Evolutionary conservation across 2,329 filamentous ascomycete genomes (phyloP).

Genomic region (Pseudogymnoascus sp.): DNA sequence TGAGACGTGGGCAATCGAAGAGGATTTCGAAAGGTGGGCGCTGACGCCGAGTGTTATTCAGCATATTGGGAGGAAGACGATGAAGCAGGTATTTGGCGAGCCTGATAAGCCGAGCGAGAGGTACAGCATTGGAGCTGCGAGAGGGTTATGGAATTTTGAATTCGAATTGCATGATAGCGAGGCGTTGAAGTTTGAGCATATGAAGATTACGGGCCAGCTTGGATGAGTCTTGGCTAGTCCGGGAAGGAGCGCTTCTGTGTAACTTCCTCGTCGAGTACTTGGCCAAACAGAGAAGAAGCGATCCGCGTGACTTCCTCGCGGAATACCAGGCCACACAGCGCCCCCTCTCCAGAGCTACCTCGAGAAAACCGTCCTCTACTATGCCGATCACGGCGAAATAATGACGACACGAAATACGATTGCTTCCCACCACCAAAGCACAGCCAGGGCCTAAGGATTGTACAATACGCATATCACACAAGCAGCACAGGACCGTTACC

Average conservation of each 20-base stretch:
- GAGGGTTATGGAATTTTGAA: constrained; percentile 15
- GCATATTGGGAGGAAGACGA: constrained; percentile 28
- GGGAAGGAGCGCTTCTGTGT: background rate
- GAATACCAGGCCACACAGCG: background rate
- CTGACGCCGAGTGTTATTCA: constrained; percentile 32
- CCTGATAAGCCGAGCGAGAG: background rate
- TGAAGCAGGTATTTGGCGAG: constrained; percentile 13
- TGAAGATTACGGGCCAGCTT: constrained; percentile 1
- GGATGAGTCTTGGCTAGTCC: background rate
- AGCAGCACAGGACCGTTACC: background rate
- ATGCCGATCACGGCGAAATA: background rate
- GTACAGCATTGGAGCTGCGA: constrained; percentile 9
- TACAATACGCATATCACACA: background rate
- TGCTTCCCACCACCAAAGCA: background rate
- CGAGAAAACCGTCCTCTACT: background rate
- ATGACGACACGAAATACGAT: background rate
- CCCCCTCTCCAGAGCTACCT: background rate
- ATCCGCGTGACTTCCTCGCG: background rate
- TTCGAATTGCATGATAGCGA: constrained; percentile 13
- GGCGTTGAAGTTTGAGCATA: background rate
- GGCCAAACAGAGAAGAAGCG: background rate
- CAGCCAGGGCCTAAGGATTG: background rate
- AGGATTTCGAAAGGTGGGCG: constrained; percentile 29
- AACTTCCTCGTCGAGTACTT: background rate
- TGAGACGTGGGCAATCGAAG: constrained; percentile 28